Percentiles rank a stretch among this genome's conserved stretches.
Evolutionary conservation across 805 yeast species (phyloP).

Genomic region (Osmozyma mogii): DNA sequence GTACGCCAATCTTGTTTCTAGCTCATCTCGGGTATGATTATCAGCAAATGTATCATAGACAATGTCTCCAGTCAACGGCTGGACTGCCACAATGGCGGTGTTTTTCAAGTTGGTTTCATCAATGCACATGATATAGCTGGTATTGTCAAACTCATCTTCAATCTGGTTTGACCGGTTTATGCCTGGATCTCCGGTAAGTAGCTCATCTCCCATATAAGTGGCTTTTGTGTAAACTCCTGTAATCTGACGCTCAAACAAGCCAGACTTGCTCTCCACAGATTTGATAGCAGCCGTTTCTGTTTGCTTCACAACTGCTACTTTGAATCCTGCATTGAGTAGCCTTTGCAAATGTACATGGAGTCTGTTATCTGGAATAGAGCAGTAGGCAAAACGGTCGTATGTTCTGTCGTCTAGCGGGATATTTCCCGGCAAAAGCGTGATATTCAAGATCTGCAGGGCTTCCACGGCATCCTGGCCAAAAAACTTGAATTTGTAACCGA

Average conservation of each 20-base stretch:
- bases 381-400: conserved; percentile 61
- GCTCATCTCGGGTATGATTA: conserved; percentile 42
- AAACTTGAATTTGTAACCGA: conserved; percentile 86
- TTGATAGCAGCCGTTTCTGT: conserved; percentile 74
- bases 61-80: conserved; percentile 70
- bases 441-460: conserved; percentile 60
- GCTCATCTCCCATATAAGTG: conserved; percentile 64
- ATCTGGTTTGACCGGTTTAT: conserved; percentile 6
- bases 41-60: conserved; percentile 67
- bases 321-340: conserved; percentile 61
- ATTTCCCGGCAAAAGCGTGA: conserved; percentile 68
- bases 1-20: conserved; percentile 69
- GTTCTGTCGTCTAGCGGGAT: conserved; percentile 42
- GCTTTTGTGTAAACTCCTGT: conserved; percentile 74
- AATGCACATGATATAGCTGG: conserved; percentile 40
- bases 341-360: conserved; percentile 71
- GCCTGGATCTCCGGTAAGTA: conserved; percentile 10
- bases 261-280: conserved; percentile 38
- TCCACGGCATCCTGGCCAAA: conserved; percentile 76
- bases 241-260: conserved; percentile 59
- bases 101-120: conserved; percentile 12
- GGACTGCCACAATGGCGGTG: conserved; percentile 49
- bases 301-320: conserved; percentile 85
- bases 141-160: conserved; percentile 12
- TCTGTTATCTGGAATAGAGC: conserved; percentile 75